Conservation (phyloP, 495 filamentous ascomycete genomes). For the Penicillium bovifimosum region DNA sequence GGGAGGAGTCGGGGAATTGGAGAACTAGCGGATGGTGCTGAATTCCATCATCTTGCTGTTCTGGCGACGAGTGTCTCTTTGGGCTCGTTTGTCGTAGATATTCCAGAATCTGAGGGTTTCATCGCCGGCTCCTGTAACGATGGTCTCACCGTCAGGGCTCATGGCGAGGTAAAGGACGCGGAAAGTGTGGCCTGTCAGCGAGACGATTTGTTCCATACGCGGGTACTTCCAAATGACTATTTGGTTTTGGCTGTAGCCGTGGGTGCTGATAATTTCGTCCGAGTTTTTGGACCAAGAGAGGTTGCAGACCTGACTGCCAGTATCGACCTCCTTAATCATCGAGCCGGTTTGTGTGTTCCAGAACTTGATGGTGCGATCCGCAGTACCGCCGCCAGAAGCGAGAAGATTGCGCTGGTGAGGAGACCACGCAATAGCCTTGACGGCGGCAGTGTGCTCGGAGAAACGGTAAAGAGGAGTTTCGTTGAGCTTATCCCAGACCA, state of each 20-base stretch:
- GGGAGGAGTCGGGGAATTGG: not conserved
- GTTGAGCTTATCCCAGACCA: conserved; percentile 94
- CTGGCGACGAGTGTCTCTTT: conserved; percentile 46
- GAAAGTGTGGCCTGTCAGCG: conserved; percentile 92
- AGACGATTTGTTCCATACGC: conserved; percentile 92
- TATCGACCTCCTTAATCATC: conserved; percentile 80
- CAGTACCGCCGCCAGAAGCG: conserved; percentile 94
- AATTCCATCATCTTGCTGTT: conserved; percentile 59
- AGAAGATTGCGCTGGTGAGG: conserved; percentile 90
- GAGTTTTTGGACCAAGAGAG: conserved; percentile 92
- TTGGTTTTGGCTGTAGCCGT: conserved; percentile 97
- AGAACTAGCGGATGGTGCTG: conserved; percentile 60
- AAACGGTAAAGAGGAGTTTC: conserved; percentile 88
- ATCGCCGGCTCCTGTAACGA: conserved; percentile 94
- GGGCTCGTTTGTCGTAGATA: conserved; percentile 68
- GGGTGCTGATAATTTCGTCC: conserved; percentile 94
- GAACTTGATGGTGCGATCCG: conserved; percentile 93
- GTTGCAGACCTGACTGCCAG: conserved; percentile 95
- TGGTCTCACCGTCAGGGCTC: conserved; percentile 88
- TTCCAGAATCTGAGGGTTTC: conserved; percentile 97
- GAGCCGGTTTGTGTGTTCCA: conserved; percentile 85
- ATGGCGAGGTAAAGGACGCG: conserved; percentile 93
- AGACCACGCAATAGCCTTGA: conserved; percentile 98
- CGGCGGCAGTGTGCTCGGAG: conserved; percentile 85
- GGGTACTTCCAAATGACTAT: conserved; percentile 99